Conservation (phyloP, 78 protist genomes). For the Cavenderia fasciculata region DNA sequence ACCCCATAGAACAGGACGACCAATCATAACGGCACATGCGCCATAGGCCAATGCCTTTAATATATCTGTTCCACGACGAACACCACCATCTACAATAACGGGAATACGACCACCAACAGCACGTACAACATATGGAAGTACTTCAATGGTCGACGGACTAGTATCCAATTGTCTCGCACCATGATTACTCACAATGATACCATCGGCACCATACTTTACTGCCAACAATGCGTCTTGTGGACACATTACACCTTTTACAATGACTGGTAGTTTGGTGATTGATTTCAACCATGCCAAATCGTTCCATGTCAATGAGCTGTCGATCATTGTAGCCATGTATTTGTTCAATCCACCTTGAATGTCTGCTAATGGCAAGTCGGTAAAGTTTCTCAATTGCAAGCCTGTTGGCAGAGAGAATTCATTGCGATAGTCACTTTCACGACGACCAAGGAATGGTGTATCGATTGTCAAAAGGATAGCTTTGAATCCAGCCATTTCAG, state of each 20-base stretch:
- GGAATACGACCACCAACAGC: constrained; percentile 69
- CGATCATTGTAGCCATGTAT: constrained; percentile 74
- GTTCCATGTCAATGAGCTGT: constrained; percentile 82
- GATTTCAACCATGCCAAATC: constrained; percentile 83
- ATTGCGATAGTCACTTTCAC: constrained; percentile 69
- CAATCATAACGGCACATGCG: constrained; percentile 83
- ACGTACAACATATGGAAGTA: constrained; percentile 42
- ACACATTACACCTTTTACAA: constrained; percentile 86
- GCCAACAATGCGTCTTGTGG: constrained; percentile 84
- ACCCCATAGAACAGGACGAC: constrained; percentile 87
- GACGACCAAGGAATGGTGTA: constrained; percentile 82
- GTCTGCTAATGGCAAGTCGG: constrained; percentile 4
- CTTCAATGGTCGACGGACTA: constrained; percentile 73
- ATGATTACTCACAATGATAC: constrained; percentile 87
- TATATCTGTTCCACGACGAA: constrained; percentile 89
- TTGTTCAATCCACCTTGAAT: constrained; percentile 41
- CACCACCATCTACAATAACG: constrained; percentile 88
- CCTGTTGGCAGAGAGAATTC: constrained; percentile 33
- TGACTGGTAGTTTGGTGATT: constrained; percentile 74
- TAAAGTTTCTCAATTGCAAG: constrained; percentile 15
- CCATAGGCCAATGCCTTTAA: constrained; percentile 86
- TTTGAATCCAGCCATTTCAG: constrained; percentile 66
- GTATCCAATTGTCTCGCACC: constrained; percentile 91
- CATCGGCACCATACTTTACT: constrained; percentile 70
- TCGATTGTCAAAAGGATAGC: constrained; percentile 84